Evolutionary conservation across 2,329 filamentous ascomycete genomes (phyloP), one percentile per base, ranked within the genome.

Genomic region (Colletotrichum euphorbiae): DNA sequence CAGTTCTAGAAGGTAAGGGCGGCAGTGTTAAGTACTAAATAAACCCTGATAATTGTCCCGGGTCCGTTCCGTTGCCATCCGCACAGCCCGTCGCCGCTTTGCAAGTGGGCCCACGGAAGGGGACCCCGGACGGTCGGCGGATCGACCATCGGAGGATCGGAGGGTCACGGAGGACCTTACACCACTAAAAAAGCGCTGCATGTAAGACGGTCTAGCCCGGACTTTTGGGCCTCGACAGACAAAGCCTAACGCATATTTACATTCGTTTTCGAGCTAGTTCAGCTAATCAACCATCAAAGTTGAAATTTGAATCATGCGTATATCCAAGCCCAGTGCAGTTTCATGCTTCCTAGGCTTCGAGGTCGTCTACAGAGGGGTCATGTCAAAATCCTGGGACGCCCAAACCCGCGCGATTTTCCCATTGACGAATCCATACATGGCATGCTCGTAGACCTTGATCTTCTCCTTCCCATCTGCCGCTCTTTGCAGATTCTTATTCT

Each of bases 401-500:
- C 64, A 67, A 2, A 15, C 51, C 48, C 51, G 38, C 19, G 42
- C 38, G 31, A 67, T 50, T 3, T 55, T 62, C 6, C 64, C 28
- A 0, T 57, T 43, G 17, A 43, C n/a, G 11, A 56, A 50, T 3
- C 42, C 5, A 17, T 67, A 67, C 4, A 56, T 28, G 3, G 64
- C 64, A 12, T 50, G 51, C 24, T 67, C 58, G 2, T 56, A 56
- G 2, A 62, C 21, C 43, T 48, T 62, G 36, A 62, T 33, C 2
- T 36, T n/a, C 6, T 28, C 51, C 5, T 54, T n/a, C 33, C 50
- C 28, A 6, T 61, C 46, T 0, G 43, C 19, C 1, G 43, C 64
- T 9, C 7, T 62, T 33, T 56, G 58, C 6, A 67, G 50, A 3
- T 33, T 48, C 43, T 56, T 43, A 3, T 67, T 62, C 58, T 62